Conservation (phyloP, 23 red algal genomes). For the Cyanidioschyzon merolae region DNA sequence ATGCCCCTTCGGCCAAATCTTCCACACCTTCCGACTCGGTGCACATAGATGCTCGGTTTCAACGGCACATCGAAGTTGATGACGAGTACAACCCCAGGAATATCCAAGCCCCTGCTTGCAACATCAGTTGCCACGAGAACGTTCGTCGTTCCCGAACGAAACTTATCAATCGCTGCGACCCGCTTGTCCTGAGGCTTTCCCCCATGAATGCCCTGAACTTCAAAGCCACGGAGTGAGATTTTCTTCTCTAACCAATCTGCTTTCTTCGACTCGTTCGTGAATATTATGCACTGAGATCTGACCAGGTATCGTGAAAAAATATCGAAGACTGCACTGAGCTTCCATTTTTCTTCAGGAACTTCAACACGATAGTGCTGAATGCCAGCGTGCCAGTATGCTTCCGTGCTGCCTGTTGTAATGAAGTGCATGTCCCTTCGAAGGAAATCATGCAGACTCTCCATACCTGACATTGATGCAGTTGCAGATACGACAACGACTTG, state of each 20-base stretch:
- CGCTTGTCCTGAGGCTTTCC: slow-evolving; percentile 21
- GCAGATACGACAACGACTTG: slow-evolving; percentile 26
- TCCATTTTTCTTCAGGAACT: slow-evolving; percentile 6
- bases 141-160: slow-evolving; percentile 15
- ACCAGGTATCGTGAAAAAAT: slow-evolving; percentile 1
- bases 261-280: slow-evolving; percentile 1
- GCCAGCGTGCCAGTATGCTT: not conserved
- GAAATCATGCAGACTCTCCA: not conserved
- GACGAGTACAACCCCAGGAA: slow-evolving; percentile 23
- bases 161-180: not conserved
- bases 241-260: slow-evolving; percentile 3
- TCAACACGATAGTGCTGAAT: slow-evolving; percentile 16
- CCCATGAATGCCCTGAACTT: slow-evolving; percentile 19
- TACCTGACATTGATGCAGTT: not conserved
- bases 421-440: not conserved
- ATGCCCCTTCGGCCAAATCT: slow-evolving; percentile 17
- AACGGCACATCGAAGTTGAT: slow-evolving; percentile 29
- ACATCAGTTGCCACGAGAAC: slow-evolving; percentile 36
- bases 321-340: slow-evolving; percentile 11
- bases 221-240: not conserved
- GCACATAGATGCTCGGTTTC: slow-evolving; percentile 18
- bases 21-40: slow-evolving; percentile 29
- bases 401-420: not conserved
- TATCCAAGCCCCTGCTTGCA: slow-evolving; percentile 26
- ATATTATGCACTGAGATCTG: slow-evolving; percentile 24